Percentiles rank a stretch among this genome's conserved stretches.
Conservation (phyloP, 495 filamentous ascomycete species). For the Penicillium ucsense region DNA sequence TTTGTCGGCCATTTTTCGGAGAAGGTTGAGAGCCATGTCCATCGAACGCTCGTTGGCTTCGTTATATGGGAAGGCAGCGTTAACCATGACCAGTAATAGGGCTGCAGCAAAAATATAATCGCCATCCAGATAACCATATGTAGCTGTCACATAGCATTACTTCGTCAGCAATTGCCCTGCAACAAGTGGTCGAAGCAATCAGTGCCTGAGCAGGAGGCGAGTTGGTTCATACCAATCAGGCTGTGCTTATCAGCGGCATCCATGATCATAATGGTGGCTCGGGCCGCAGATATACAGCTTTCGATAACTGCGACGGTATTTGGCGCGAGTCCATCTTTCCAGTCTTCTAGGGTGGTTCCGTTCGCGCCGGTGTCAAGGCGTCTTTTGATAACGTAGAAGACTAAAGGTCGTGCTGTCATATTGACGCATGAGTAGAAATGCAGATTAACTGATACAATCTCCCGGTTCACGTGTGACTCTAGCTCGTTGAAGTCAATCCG, state of each 20-base stretch:
- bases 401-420: slow-evolving; percentile 39
- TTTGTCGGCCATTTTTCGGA: slow-evolving; percentile 37
- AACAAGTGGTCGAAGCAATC: background rate
- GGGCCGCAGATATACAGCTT: slow-evolving; percentile 36
- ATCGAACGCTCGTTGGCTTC: slow-evolving; percentile 29
- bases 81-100: slow-evolving; percentile 41
- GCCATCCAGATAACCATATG: slow-evolving; percentile 42
- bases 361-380: slow-evolving; percentile 23
- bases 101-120: slow-evolving; percentile 42
- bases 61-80: slow-evolving; percentile 35
- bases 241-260: slow-evolving; percentile 34
- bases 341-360: slow-evolving; percentile 20
- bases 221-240: slow-evolving; percentile 25
- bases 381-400: slow-evolving; percentile 40
- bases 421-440: slow-evolving; percentile 45
- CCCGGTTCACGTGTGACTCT: slow-evolving; percentile 26
- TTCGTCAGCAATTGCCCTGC: background rate
- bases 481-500: slow-evolving; percentile 35
- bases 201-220: background rate
- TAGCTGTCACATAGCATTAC: slow-evolving; percentile 16
- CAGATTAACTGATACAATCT: slow-evolving; percentile 36
- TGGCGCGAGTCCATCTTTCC: slow-evolving; percentile 30
- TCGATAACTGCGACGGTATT: slow-evolving; percentile 39
- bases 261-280: slow-evolving; percentile 39
- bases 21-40: slow-evolving; percentile 31